Evolutionary conservation across 768 basidiomycete genomes (phyloP).

Genomic region (Pleurotus salmoneostramineus): DNA sequence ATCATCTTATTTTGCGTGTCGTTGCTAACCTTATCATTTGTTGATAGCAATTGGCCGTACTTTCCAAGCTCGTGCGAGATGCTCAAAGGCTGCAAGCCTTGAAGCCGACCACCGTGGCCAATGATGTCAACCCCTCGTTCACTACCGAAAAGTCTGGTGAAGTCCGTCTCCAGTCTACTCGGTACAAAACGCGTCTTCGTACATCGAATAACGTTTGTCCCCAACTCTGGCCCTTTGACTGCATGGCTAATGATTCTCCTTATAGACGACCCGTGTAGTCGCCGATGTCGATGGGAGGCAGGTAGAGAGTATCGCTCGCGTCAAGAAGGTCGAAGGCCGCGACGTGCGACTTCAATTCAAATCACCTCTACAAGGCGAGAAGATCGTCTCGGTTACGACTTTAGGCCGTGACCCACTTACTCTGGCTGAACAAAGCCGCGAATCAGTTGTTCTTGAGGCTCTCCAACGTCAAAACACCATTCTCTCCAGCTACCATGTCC

Average conservation of each 20-base stretch:
- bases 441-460: constrained; percentile 20
- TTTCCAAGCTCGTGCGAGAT: constrained; percentile 36
- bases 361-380: constrained; percentile 21
- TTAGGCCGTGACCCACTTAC: constrained; percentile 46
- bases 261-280: constrained; percentile 18
- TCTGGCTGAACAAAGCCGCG: constrained; percentile 33
- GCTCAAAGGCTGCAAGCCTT: constrained; percentile 29
- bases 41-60: constrained; percentile 30
- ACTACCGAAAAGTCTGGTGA: constrained; percentile 18
- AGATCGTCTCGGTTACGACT: constrained; percentile 32
- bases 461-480: constrained; percentile 21
- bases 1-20: no score
- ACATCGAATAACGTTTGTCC: constrained; percentile 10
- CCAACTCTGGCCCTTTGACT: neutral
- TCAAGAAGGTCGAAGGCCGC: constrained; percentile 34
- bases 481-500: constrained; percentile 29
- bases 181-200: constrained; percentile 41
- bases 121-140: constrained; percentile 36
- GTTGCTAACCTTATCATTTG: neutral
- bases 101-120: constrained; percentile 42
- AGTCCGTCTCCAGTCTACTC: constrained; percentile 29
- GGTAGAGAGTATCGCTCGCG: constrained; percentile 15
- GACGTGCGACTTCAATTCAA: constrained; percentile 24
- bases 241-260: neutral
- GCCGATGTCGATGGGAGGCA: constrained; percentile 11